Evolutionary conservation across 768 basidiomycete species (phyloP).

Genomic region (Tulasnella sp.): DNA sequence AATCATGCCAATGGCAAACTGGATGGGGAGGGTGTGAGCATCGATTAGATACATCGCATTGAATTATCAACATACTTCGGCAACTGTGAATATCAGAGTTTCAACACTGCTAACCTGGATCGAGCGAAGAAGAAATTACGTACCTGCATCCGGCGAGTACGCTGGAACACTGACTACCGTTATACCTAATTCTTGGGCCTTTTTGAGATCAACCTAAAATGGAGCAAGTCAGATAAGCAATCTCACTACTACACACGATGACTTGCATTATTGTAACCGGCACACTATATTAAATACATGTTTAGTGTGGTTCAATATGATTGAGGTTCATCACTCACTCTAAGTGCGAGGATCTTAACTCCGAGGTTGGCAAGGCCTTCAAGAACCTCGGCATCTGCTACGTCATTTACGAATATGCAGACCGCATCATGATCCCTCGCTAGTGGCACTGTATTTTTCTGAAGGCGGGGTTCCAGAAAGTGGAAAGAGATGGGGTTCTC

Average conservation of each 20-base stretch:
- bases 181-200: slow-evolving; percentile 17
- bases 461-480: slow-evolving; percentile 12
- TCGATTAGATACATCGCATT: neutral
- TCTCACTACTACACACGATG: neutral
- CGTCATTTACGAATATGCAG: slow-evolving; percentile 20
- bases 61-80: slow-evolving; percentile 9
- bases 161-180: slow-evolving; percentile 19
- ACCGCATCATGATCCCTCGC: slow-evolving; percentile 17
- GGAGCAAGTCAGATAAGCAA: neutral
- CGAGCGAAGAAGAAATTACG: neutral
- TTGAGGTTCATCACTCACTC: slow-evolving; percentile 2
- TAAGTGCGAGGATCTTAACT: slow-evolving; percentile 17
- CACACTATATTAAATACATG: slow-evolving; percentile 9
- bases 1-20: slow-evolving; percentile 21
- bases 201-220: slow-evolving; percentile 18
- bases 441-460: slow-evolving; percentile 10
- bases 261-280: slow-evolving; percentile 17
- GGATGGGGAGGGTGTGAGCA: neutral
- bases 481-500: slow-evolving; percentile 13
- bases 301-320: neutral
- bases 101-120: neutral
- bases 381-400: slow-evolving; percentile 11
- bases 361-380: slow-evolving; percentile 13
- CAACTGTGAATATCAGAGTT: slow-evolving; percentile 7
- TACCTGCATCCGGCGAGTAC: slow-evolving; percentile 20